Base-by-base conservation (phyloP, 2,329 filamentous ascomycete species). In the Macrophomina phaseolina region DNA sequence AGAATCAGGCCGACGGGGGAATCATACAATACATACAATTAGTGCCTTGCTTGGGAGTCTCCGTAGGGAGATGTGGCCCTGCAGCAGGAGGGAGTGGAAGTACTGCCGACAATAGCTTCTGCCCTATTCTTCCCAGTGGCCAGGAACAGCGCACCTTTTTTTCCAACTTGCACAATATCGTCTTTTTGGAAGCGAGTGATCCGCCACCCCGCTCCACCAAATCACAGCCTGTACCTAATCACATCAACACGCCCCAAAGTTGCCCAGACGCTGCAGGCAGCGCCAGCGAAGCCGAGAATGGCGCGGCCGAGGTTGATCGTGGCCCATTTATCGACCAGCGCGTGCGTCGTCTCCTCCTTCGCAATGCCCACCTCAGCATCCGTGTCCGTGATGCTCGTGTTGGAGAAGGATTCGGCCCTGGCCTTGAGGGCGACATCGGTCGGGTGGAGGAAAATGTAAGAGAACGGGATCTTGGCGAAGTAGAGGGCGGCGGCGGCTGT, bases 301-400 rank as follows among this genome's bases (percentile, higher is more conserved):
- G 78, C 77, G 18, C 84, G 73, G 5, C 75, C 81, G 42, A 88
- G 69, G 71, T 87, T 87, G 70, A 87, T 72, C 60, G 80, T 76
- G 3, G 80, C 85, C 86, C 86, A 89, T 67, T 77, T 78, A 71
- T 88, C 85, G 45, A 89, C 79, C 70, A 88, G 73, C 67, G 77
- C 79, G 74, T 86, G 84, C 7, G 80, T 79, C 0, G 78, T 83
- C 76, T 84, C 81, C 52, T 79, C 80, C 52, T 65, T 28, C 34
- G 71, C 73, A 36, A 78, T 32, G 4, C 76, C 79, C 5, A 73
- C 71, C 66, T 83, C 82, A 1, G 73, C 74, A 14, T 73, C 74
- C 18, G 79, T 74, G 65, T 81, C 80, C 32, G 75, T 75, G 52
- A 80, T 70, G 11, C 74, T 77, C 46, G 32, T 53, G 14, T 40